Evolutionary conservation across 257 asterid species (phyloP).

Genomic region (Primulina huaijiensis): DNA sequence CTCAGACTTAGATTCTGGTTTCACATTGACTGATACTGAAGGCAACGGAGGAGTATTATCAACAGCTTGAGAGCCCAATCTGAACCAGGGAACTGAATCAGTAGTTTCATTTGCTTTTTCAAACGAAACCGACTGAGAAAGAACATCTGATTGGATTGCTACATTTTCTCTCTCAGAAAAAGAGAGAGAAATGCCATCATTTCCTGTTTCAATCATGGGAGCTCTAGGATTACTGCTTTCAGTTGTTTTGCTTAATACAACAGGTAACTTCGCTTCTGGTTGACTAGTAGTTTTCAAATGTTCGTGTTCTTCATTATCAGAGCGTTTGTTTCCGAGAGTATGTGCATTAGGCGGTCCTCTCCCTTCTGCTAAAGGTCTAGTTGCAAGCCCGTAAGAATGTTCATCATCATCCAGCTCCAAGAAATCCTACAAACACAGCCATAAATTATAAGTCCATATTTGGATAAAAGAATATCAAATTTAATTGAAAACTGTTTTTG

Average conservation of each 20-base stretch:
- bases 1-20: conserved; percentile 28
- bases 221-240: conserved; percentile 31
- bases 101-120: conserved; percentile 39
- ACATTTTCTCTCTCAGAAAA: conserved; percentile 30
- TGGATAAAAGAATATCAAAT: background rate
- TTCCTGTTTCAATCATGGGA: conserved; percentile 28
- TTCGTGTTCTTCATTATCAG: conserved; percentile 32
- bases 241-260: conserved; percentile 26
- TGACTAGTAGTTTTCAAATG: conserved; percentile 26
- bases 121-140: conserved; percentile 28
- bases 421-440: conserved; percentile 38
- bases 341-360: conserved; percentile 29
- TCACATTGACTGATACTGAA: conserved; percentile 26
- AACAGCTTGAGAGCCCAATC: conserved; percentile 37
- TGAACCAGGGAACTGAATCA: conserved; percentile 32
- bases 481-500: background rate
- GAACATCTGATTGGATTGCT: conserved; percentile 23
- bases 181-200: conserved; percentile 16
- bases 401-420: conserved; percentile 54
- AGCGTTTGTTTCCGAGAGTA: conserved; percentile 23
- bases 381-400: conserved; percentile 37
- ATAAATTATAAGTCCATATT: background rate
- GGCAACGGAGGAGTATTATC: conserved; percentile 30
- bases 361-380: conserved; percentile 31
- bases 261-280: conserved; percentile 30